Base-by-base conservation (phyloP, 208 protist species). In the Dictyostelium gargantuum region DNA sequence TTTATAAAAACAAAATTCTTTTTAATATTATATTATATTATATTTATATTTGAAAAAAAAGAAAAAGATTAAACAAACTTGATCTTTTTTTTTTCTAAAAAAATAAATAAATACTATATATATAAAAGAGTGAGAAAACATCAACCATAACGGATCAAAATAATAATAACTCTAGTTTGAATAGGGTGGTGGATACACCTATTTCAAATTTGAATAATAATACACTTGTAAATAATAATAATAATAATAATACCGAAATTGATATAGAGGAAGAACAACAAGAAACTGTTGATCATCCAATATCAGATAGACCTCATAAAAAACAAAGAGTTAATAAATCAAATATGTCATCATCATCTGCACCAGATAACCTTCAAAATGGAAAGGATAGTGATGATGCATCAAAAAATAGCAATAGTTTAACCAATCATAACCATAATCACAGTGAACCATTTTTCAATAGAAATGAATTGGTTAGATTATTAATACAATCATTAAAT, bases 401-500 rank as follows among this genome's bases (percentile, higher is more conserved):
- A 0, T 10, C 23, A 10, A 63, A 10, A 10, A 42, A 73, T n/a
- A 42, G 9, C n/a, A n/a, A 73, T 73, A 44, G 2, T 35, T 9
- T 23, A 6, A 23, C 21, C 44, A 17, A 44, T 3, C 19, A 73
- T n/a, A 21, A 73, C n/a, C 13, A 73, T 44, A 38, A n/a, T n/a
- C 26, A 61, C 13, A 61, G 26, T n/a, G 35, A 73, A 44, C 66
- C 29, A 73, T 38, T 35, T 9, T 73, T 73, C 26, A 73, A 44
- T 73, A 73, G 66, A n/a, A 91, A 42, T 35, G 94, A 95, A 50
- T 40, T 94, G 23, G 91, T 96, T 35, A 80, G 94, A 52, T 48
- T 96, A 1, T 73, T 96, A 26, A 91, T 94, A 21, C 94, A 96
- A 84, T 93, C 84, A 10, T 40, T 95, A 52, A 15, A 85, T 68